Base-by-base conservation (phyloP, 2,329 filamentous ascomycete genomes). In the Epichloe gansuensis region DNA sequence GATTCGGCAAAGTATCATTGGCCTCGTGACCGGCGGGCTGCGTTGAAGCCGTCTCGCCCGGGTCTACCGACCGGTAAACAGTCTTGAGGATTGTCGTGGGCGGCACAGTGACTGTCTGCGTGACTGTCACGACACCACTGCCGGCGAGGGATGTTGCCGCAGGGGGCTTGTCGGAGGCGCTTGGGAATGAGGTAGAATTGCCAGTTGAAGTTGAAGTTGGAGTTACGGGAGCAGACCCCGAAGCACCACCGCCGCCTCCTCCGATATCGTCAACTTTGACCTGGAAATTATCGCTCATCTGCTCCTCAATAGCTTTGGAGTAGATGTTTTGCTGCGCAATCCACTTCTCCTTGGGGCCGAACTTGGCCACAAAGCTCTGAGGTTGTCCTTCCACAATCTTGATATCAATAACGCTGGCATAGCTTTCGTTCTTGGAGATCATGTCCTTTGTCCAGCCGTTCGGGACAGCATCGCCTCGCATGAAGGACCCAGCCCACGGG, bases 211-310 rank as follows among this genome's bases (percentile, higher is more conserved):
- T 5, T 21, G 50, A 17, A n/a, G 39, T 5, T 21, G 21, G 36
- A 36, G 42, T 2, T 9, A 7, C 13, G 21, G 51, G 25, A 15
- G 35, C 46, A 31, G 40, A 23, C 23, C 8, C 51, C 7, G 45
- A 5, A 5, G 45, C 51, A 21, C 21, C 54, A 11, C 56, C 57
- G 15, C 27, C 38, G 40, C 36, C 54, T 12, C 57, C 56, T 11
- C 58, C 52, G 15, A 53, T 42, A 42, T 53, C 61, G 39, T 65
- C 59, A 23, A 75, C 64, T 36, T 65, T 57, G 51, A 78, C 72
- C 49, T 72, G 64, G 57, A 71, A 78, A 59, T 69, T 68, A 55
- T 65, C 69, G 36, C 56, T 54, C 61, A 77, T 71, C 64, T 78
- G 74, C 4, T 60, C 59, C 53, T 68, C 60, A 55, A 77, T 70